These are phyloP conservation scores for Cantharellus anzutake DNA, from an alignment of 768 basidiomycete genomes.

Conservation along the genomic window DNA sequence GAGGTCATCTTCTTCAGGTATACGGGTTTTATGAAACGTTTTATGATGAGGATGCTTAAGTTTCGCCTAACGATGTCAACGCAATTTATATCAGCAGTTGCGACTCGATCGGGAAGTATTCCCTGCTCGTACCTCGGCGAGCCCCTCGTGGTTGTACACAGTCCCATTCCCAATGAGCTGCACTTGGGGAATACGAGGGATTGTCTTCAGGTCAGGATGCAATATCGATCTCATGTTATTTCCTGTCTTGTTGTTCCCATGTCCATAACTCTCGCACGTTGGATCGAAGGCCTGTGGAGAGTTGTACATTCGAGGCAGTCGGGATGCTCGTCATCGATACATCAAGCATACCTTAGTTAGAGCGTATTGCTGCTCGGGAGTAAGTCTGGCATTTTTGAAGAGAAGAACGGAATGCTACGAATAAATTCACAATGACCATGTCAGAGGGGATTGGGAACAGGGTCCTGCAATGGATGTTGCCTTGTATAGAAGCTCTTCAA, in stretches of 20 bases:
- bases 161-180: constrained; percentile 83
- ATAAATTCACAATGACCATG: not conserved
- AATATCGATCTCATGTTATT: constrained; percentile 59
- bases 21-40: constrained; percentile 67
- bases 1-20: constrained; percentile 55
- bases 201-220: constrained; percentile 79
- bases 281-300: constrained; percentile 54
- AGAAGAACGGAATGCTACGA: constrained; percentile 49
- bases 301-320: not conserved
- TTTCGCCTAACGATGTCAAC: constrained; percentile 23
- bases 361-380: constrained; percentile 69
- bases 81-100: not conserved
- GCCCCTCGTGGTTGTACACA: constrained; percentile 63
- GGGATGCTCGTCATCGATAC: not conserved
- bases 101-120: not conserved
- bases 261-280: constrained; percentile 45
- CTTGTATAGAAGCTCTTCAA: constrained; percentile 59
- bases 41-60: constrained; percentile 77
- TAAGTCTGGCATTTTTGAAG: constrained; percentile 47
- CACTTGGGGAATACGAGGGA: constrained; percentile 73
- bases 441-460: not conserved
- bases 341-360: constrained; percentile 48
- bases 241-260: constrained; percentile 76
- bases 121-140: constrained; percentile 26
- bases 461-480: constrained; percentile 21